Percentiles rank a stretch among this genome's conserved stretches.
Conservation (phyloP, 768 basidiomycete genomes). For the Kwoniella botswanensis region DNA sequence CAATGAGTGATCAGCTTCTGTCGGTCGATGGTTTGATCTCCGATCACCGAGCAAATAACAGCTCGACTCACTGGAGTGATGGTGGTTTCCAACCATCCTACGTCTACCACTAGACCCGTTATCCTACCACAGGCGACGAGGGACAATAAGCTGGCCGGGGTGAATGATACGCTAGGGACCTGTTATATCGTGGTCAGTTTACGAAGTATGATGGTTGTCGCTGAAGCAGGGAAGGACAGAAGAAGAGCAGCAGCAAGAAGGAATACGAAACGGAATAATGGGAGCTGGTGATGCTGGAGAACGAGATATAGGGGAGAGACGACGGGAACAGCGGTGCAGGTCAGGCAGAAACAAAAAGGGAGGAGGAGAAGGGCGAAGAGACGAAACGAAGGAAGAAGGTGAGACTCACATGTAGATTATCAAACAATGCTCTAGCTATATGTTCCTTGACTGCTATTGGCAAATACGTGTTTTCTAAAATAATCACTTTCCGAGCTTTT, state of each 20-base stretch:
- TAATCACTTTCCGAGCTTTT: slow-evolving; percentile 89
- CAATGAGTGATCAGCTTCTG: not conserved
- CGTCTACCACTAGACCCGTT: slow-evolving; percentile 91
- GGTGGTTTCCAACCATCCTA: slow-evolving; percentile 87
- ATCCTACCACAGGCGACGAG: slow-evolving; percentile 84
- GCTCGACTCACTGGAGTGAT: slow-evolving; percentile 74
- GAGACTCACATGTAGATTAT: slow-evolving; percentile 75
- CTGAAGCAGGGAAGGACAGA: not conserved
- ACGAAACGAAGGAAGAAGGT: not conserved
- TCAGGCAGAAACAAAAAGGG: too few relatives aligned
- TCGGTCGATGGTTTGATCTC: not conserved
- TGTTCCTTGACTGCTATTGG: slow-evolving; percentile 86
- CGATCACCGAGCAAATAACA: not conserved
- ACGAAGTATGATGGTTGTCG: not conserved
- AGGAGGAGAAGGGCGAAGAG: too few relatives aligned
- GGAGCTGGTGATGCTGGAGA: not conserved
- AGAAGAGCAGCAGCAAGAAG: not conserved
- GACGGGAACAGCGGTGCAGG: too few relatives aligned
- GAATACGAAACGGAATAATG: not conserved
- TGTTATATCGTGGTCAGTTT: slow-evolving; percentile 54
- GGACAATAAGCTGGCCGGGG: slow-evolving; percentile 82
- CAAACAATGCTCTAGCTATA: slow-evolving; percentile 82
- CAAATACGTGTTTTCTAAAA: slow-evolving; percentile 86
- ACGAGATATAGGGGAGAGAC: not conserved
- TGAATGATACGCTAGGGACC: slow-evolving; percentile 95